Conservation (phyloP, 805 yeast species). For the Kodamaea kaohsiungensis region DNA sequence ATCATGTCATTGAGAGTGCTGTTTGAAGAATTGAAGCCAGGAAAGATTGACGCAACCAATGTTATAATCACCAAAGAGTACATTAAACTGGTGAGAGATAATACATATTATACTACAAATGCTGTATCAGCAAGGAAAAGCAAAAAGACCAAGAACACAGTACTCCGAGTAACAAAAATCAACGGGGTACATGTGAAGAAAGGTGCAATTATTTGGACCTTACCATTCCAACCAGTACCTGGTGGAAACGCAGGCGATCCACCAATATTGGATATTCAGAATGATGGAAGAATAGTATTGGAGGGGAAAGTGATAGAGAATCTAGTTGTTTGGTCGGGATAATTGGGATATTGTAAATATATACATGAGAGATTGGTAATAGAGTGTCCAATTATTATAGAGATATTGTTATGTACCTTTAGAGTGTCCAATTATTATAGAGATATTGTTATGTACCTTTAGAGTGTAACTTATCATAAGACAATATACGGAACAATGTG, state of each 20-base stretch:
- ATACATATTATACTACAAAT: constrained; percentile 2
- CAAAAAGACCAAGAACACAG: constrained; percentile 13
- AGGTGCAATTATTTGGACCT: constrained; percentile 31
- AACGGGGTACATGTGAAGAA: constrained; percentile 33
- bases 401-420: no score
- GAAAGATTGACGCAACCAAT: constrained; percentile 43
- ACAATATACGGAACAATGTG: no score
- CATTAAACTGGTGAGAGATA: constrained; percentile 15
- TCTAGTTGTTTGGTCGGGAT: constrained; percentile 24
- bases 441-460: no score
- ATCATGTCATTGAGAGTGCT: constrained; percentile 45
- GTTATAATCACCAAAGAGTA: constrained; percentile 27
- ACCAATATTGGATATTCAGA: constrained; percentile 16
- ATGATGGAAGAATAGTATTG: constrained; percentile 24
- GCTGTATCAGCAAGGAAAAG: constrained; percentile 2
- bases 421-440: no score
- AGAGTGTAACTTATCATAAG: no score
- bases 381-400: no score
- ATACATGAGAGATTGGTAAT: no score
- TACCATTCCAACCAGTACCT: constrained; percentile 19
- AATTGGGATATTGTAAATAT: neutral
- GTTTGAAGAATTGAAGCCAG: constrained; percentile 46
- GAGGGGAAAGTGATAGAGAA: constrained; percentile 34
- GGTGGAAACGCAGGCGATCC: constrained; percentile 7
- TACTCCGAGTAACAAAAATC: constrained; percentile 29